Base-by-base conservation (phyloP, 2,329 filamentous ascomycete genomes). In the Pleomassaria siparia region DNA sequence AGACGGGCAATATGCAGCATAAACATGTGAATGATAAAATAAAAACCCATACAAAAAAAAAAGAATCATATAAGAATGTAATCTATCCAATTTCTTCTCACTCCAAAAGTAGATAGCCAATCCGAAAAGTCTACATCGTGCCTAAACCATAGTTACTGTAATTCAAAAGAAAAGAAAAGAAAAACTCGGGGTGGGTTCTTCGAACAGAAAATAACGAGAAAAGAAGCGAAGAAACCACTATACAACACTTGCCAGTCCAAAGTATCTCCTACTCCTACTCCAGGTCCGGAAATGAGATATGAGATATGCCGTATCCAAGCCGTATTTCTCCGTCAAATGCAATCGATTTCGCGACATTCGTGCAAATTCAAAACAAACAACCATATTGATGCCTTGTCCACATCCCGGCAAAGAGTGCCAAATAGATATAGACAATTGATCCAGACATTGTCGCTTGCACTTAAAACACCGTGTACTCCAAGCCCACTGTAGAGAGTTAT, bases 381-480 rank as follows among this genome's bases (percentile, higher is more conserved):
- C n/a, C n/a, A n/a, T n/a, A 2, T 21, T 20, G 26, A 40, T 29
- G 8, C 30, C 21, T 4, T 20, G 22, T 37, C 28, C 44, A 12
- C 32, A 32, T 39, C 29, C 39, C 13, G 29, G 39, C 13, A 30
- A 29, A 20, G 21, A 22, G 6, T 36, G 25, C 29, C 36, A 30
- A 29, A 40, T 33, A 26, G 44, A 45, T 18, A 41, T 36, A 45
- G 16, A 49, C 36, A 40, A 21, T 22, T 40, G 33, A 33, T 26
- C 36, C 20, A 42, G 44, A 36, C 12, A 40, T 37, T n/a, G 22
- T 29, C 30, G 24, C 25, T 40, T 39, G 25, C 40, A 41, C 35
- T 16, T 48, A 45, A 24, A 45, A 49, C 41, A 42, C 46, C 46
- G n/a, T 43, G 18, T 49, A 46, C 45, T 46, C 46, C 46, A 36